Percentiles rank a stretch among this genome's conserved stretches.
Conservation (phyloP, 805 yeast species). For the Clavispora santaluciae region DNA sequence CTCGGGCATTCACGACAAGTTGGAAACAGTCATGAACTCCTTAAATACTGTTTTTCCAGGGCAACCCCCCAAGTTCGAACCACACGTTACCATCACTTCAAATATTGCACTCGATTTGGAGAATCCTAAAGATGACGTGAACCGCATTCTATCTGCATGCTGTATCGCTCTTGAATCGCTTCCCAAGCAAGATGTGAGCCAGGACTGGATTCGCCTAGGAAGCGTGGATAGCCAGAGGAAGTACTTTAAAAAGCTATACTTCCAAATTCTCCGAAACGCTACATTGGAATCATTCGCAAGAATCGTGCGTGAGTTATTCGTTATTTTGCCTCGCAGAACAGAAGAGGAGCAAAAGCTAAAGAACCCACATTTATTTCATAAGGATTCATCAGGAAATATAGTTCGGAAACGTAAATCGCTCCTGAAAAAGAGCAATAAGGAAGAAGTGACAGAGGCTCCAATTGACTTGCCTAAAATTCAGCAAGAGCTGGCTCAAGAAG, state of each 20-base stretch:
- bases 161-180: slow-evolving; percentile 48
- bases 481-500: slow-evolving; percentile 45
- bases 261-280: slow-evolving; percentile 42
- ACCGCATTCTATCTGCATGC: slow-evolving; percentile 52
- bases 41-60: slow-evolving; percentile 68
- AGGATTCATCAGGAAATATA: slow-evolving; percentile 27
- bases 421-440: slow-evolving; percentile 16
- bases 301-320: slow-evolving; percentile 54
- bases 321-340: slow-evolving; percentile 38
- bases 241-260: slow-evolving; percentile 50
- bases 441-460: slow-evolving; percentile 12
- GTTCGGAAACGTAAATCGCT: slow-evolving; percentile 17
- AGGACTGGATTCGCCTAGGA: slow-evolving; percentile 36
- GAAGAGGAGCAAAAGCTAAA: slow-evolving; percentile 31
- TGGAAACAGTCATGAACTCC: slow-evolving; percentile 58
- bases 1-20: slow-evolving; percentile 49
- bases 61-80: slow-evolving; percentile 60
- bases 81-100: slow-evolving; percentile 75
- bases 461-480: slow-evolving; percentile 27
- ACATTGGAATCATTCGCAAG: slow-evolving; percentile 49
- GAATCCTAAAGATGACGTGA: slow-evolving; percentile 49
- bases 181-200: slow-evolving; percentile 32
- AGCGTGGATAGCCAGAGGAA: slow-evolving; percentile 44
- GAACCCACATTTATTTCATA: slow-evolving; percentile 37
- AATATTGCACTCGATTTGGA: slow-evolving; percentile 43